Evolutionary conservation across 2,329 filamentous ascomycete genomes (phyloP), one percentile per base, ranked within the genome.

Genomic region (Didymella glomerata): DNA sequence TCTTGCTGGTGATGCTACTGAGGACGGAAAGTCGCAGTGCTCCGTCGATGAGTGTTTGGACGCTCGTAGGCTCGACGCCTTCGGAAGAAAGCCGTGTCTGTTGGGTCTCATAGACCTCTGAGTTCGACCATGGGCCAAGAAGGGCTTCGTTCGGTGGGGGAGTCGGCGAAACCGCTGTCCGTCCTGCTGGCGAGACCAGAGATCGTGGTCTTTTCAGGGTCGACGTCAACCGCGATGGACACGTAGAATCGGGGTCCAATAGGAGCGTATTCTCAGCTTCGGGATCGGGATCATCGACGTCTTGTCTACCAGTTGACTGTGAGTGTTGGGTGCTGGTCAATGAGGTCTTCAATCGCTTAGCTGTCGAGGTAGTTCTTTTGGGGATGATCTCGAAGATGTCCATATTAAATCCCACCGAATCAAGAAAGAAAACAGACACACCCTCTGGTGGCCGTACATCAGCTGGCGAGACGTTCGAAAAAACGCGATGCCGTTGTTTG

Each of bases 21-120:
- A 66, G 67, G 5, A 81, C 71, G 5, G 76, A 73, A 13, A 77
- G 53, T 16, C 76, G 73, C 7, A 82, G 50, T 13, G 73, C 75
- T 6, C 65, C 70, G 62, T 79, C 77, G 2, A 79, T 54, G 42
- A 80, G 57, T 27, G 48, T 54, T 32, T 48, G 45, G 40, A 73
- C n/a, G 9, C 9, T 38, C 41, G 28, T 9, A 28, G 14, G 14
- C 20, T 53, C 20, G 24, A 40, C 8, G 9, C 10, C 14, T 32
- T 8, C 10, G 40, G 41, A 41, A 22, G 2, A 16, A 10, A 22
- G 22, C 20, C n/a, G 27, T 27, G 10, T 14, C 8, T 10, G 22
- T 18, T 28, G 8, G 4, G 16, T 4, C 2, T 46, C 11, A 24
- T 14, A 16, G 18, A 4, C 16, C 14, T 11, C 6, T 3, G 16